Base-by-base conservation (phyloP, 306 rosid species). In the Boehmeria nivea region DNA sequence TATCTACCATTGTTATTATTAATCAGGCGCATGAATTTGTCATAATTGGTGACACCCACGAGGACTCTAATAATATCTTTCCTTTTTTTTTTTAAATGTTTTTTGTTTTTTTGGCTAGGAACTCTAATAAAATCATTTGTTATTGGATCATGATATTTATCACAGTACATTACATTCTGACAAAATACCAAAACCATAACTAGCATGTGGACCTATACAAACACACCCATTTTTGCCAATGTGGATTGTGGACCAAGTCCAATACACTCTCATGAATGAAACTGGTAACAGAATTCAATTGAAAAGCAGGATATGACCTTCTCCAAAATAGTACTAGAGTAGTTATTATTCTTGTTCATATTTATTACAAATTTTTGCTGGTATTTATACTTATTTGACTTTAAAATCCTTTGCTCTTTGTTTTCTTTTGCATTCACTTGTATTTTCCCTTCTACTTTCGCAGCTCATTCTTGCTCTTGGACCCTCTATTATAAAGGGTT, bases 211-310 rank as follows among this genome's bases (percentile, higher is more conserved):
- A 11, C 45, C 45, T 40, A 40, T 40, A 40, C 17, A n/a, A n/a
- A n/a, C 38, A 33, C 38, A 11, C 3, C 17, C 17, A 12, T 40
- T 8, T 40, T 40, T 40, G 45, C 5, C n/a, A 12, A 40, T 40
- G 45, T 40, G 45, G 45, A 40, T 11, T 40, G 45, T 40, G 45
- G 45, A 40, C 45, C 45, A 40, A 12, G 45, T 40, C 45, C 15
- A 40, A 40, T 12, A 40, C 45, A 40, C 12, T 40, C 4, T 40
- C 45, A 40, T 40, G 45, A 40, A 40, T 40, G 45, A 40, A 12
- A 40, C 17, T 5, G n/a, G 12, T 40, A 40, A 40, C 17, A 31
- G 36, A 31, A 31, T 31, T 31, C 36, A 4, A 31, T 31, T 10
- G 9, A 31, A 31, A 31, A 31, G 36, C 36, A 31, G 36, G 9